phyloP scores from a whole-genome alignment of 169 alveolate genomes.

The Eimeria praecox region DNA sequence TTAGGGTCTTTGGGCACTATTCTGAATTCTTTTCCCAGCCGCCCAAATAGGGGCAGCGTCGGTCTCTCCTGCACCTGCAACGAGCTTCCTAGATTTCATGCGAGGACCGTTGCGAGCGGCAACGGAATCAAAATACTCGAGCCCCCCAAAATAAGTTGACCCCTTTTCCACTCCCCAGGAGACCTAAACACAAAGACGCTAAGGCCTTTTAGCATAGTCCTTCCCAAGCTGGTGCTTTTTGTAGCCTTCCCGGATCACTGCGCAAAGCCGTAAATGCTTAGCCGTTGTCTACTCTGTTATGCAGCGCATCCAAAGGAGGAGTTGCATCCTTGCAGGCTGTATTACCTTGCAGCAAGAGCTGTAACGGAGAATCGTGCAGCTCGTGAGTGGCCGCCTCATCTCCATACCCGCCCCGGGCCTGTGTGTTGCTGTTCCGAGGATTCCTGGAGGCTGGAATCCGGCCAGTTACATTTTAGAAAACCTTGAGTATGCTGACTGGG shows the following conservation, averaged over 20 bases:
- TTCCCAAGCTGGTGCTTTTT: too few relatives aligned
- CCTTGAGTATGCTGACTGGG: too few relatives aligned
- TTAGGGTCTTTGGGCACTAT: too few relatives aligned
- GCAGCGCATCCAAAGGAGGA: not conserved
- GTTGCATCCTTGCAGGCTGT: not conserved
- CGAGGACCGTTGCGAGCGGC: not conserved
- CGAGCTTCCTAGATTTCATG: not conserved
- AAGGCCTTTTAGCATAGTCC: not conserved
- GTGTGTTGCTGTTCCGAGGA: not conserved
- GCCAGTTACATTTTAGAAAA: too few relatives aligned
- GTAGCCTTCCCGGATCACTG: not conserved
- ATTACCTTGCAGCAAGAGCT: not conserved
- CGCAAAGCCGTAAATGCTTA: not conserved
- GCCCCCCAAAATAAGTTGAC: not conserved
- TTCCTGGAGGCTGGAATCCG: not conserved
- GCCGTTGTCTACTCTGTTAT: not conserved
- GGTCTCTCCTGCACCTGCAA: too few relatives aligned
- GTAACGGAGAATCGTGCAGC: not conserved
- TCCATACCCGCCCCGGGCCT: not conserved
- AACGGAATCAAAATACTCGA: not conserved
- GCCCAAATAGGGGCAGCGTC: too few relatives aligned
- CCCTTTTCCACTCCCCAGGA: not conserved
- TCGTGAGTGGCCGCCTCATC: not conserved
- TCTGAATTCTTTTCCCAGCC: too few relatives aligned
- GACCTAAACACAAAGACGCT: not conserved